Conservation (phyloP, 2,329 filamentous ascomycete genomes). For the Podosphaera aphanis region DNA sequence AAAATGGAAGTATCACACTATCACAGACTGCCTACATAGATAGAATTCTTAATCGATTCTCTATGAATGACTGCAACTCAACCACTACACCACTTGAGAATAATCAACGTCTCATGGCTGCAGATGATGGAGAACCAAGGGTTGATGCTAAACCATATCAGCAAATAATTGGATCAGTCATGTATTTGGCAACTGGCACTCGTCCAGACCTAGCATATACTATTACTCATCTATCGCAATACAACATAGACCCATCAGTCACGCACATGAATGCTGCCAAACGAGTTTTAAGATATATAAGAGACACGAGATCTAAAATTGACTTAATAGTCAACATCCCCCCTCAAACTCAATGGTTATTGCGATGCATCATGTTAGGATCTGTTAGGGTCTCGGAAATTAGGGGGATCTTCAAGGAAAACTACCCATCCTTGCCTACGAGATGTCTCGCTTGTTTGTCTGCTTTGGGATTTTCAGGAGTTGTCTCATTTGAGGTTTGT, state of each 20-base stretch:
- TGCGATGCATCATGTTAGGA: too few species aligned
- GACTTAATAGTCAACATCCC: too few species aligned
- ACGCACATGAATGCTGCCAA: neutral
- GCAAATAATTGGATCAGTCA: neutral
- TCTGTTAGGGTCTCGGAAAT: too few species aligned
- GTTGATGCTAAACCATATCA: neutral
- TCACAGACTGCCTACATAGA: neutral
- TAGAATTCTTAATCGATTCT: neutral
- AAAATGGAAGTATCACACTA: neutral
- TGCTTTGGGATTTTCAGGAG: too few species aligned
- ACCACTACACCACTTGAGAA: neutral
- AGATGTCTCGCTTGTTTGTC: too few species aligned
- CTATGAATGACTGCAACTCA: too few species aligned
- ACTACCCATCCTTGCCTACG: too few species aligned
- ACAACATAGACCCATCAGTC: neutral
- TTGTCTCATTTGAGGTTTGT: too few species aligned
- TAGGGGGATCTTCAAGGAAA: too few species aligned
- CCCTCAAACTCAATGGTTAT: too few species aligned
- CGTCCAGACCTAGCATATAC: slow-evolving; percentile 1
- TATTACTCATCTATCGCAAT: neutral
- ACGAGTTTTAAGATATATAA: neutral
- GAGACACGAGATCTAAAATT: too few species aligned
- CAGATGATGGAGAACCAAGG: neutral
- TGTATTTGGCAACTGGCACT: neutral
- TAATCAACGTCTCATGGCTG: neutral